Conservation (phyloP, 75 land plant genomes). For the Picea sitchensis region DNA sequence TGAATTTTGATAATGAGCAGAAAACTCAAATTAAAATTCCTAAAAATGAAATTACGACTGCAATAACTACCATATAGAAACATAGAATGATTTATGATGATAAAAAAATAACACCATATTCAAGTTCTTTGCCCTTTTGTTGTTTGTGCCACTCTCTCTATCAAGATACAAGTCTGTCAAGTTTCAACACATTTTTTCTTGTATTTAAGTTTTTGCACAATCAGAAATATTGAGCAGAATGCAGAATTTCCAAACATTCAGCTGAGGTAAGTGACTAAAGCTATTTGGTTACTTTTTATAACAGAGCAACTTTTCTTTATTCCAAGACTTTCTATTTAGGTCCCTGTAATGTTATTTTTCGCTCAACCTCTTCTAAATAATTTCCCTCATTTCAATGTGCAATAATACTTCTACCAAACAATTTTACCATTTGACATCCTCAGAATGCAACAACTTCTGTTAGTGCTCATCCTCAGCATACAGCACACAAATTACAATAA, state of each 20-base stretch:
- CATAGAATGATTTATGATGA: neutral
- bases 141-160: no score
- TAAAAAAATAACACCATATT: neutral
- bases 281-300: neutral
- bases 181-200: no score
- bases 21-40: neutral
- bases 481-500: neutral
- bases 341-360: neutral
- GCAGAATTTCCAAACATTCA: no score
- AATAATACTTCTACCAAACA: neutral
- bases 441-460: neutral
- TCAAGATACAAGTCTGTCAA: no score
- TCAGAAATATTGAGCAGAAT: no score
- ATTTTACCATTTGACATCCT: neutral
- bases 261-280: neutral
- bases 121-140: neutral
- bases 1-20: neutral
- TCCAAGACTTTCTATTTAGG: neutral
- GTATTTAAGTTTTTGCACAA: no score
- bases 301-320: neutral
- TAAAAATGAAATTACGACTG: no score
- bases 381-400: neutral
- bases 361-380: neutral
- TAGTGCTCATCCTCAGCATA: no score
- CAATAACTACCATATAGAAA: no score